Percentiles rank a stretch among this genome's conserved stretches.
phyloP scores from a whole-genome alignment of 257 asterid species.

The Rauvolfia tetraphylla region DNA sequence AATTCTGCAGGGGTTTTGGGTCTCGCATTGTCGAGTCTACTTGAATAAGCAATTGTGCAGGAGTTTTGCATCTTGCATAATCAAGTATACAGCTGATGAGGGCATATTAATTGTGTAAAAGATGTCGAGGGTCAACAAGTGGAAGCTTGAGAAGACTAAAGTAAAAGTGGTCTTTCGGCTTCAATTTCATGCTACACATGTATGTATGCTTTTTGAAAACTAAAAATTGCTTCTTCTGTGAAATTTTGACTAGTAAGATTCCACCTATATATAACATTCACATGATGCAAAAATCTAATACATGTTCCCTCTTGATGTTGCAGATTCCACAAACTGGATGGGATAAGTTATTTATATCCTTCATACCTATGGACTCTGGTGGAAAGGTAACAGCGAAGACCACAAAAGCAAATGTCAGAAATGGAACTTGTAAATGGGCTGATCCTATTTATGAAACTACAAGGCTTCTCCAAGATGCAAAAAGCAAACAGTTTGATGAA shows the following conservation, averaged over 20 bases:
- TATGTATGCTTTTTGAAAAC: constrained; percentile 25
- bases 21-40: not conserved
- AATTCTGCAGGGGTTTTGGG: constrained; percentile 2
- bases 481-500: constrained; percentile 79
- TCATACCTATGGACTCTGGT: constrained; percentile 74
- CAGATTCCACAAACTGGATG: constrained; percentile 97
- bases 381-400: constrained; percentile 90
- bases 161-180: constrained; percentile 98
- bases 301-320: constrained; percentile 19
- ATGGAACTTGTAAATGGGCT: constrained; percentile 96
- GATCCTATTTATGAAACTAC: constrained; percentile 98
- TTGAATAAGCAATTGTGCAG: constrained; percentile 6
- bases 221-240: not conserved
- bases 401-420: constrained; percentile 86
- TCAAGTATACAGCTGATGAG: constrained; percentile 34
- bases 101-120: constrained; percentile 39
- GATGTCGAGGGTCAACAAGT: constrained; percentile 87
- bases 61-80: constrained; percentile 17
- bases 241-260: not conserved
- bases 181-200: constrained; percentile 96
- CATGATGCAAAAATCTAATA: constrained; percentile 1
- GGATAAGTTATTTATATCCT: constrained; percentile 92
- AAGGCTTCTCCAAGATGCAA: constrained; percentile 87
- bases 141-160: constrained; percentile 98
- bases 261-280: not conserved